A percentile compares a stretch with the other conserved stretches of the same genome.
Evolutionary conservation across 2,329 filamentous ascomycete species (phyloP).

Genomic region (Colletotrichum camelliae): DNA sequence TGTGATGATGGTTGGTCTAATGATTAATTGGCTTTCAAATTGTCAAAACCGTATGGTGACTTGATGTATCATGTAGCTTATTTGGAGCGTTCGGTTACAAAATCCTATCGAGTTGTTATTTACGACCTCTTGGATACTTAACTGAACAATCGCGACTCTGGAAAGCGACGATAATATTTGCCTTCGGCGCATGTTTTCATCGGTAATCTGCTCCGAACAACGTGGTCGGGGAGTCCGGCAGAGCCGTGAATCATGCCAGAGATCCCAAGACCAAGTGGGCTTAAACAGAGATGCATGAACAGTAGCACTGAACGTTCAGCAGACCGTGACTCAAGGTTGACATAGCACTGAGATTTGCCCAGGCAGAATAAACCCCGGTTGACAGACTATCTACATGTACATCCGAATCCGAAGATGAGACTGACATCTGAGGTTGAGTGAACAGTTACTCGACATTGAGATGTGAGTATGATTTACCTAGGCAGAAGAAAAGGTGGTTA

Average conservation of each 20-base stretch:
- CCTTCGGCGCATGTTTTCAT: background rate
- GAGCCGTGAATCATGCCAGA: background rate
- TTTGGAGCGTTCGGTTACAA: too few relatives aligned
- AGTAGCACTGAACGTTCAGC: background rate
- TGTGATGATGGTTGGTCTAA: rapidly evolving
- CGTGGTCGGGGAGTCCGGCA: background rate
- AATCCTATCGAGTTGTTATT: too few relatives aligned
- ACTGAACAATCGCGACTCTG: background rate
- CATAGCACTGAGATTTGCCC: background rate
- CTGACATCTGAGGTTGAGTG: background rate
- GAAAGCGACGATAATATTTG: rapidly evolving
- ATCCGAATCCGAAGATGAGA: background rate
- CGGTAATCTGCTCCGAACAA: background rate
- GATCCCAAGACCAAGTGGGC: background rate
- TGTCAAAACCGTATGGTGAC: background rate
- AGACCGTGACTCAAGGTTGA: background rate
- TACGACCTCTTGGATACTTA: too few relatives aligned
- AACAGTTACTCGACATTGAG: background rate
- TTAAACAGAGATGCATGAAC: background rate
- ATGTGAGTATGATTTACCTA: background rate
- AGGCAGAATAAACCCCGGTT: background rate
- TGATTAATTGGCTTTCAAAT: background rate
- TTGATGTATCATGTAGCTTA: background rate
- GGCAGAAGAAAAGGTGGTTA: background rate
- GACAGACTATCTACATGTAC: background rate